Evolutionary conservation across 2,329 filamentous ascomycete species (phyloP), one percentile per base, ranked within the genome.

Genomic region (Tolypocladium cylindrosporum): DNA sequence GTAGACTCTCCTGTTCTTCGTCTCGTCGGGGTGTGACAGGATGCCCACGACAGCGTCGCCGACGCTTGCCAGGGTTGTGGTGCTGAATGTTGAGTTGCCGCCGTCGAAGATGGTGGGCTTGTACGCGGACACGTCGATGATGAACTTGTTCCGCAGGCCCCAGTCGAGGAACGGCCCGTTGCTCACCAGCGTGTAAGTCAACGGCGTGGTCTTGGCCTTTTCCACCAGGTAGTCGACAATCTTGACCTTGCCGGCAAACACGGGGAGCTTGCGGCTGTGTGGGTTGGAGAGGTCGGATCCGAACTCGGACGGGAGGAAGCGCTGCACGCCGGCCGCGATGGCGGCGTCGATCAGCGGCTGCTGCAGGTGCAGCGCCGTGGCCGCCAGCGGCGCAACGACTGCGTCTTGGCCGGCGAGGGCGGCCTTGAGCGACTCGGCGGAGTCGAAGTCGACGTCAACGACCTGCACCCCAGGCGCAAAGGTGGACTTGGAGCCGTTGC

Each of bases 261-360:
- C 65, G 1, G 82, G 78, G 1, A 87, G 74, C 2, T 69, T 55
- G 57, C 72, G 61, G 53, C 69, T 62, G 56, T 75, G 66, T 9
- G 69, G 68, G 24, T 68, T 57, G 21, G 56, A 41, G 11, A 71
- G 58, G 71, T 77, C 68, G 50, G 66, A 64, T 40, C 75, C 75
- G 54, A 78, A 88, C 60, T 87, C 84, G 2, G 80, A 80, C 2
- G 84, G 83, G 39, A 88, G 69, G 71, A 86, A 84, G 14, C 83
- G 77, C 65, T 83, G 76, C 0, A 88, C 82, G 6, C 84, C 83
- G 4, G 83, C 82, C 4, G 77, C 76, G 36, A 83, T 72, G 39
- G 83, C 79, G 1, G 84, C 85, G 39, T 86, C 79, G 51, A 87
- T 75, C 52, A 87, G 71, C 13, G 76, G 66, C 10, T 56, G 42